phyloP scores from a whole-genome alignment of 805 yeast species.

The Scheffersomyces coipomensis region DNA sequence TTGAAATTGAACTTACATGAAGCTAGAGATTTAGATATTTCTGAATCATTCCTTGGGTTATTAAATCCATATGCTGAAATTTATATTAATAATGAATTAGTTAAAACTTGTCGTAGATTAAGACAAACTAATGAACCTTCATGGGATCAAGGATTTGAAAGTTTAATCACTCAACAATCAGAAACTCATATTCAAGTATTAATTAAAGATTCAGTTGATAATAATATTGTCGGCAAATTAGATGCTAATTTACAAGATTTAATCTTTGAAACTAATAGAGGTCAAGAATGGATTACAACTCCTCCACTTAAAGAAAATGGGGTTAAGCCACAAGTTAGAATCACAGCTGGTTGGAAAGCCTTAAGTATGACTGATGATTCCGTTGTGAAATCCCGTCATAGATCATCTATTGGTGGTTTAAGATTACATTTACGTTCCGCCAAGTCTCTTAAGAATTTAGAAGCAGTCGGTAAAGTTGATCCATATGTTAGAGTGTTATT shows the following conservation, averaged over 20 bases:
- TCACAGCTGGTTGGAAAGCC: constrained; percentile 71
- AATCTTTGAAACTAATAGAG: constrained; percentile 46
- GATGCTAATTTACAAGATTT: constrained; percentile 54
- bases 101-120: constrained; percentile 58
- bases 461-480: constrained; percentile 70
- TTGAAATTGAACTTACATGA: constrained; percentile 61
- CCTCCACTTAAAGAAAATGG: constrained; percentile 52
- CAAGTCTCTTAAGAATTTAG: constrained; percentile 51
- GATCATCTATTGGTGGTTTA: constrained; percentile 66
- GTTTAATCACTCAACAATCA: constrained; percentile 60
- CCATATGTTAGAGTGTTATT: constrained; percentile 65
- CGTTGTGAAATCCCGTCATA: constrained; percentile 41
- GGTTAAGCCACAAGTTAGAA: constrained; percentile 38
- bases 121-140: constrained; percentile 71
- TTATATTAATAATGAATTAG: constrained; percentile 53
- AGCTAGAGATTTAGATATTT: constrained; percentile 55
- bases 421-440: constrained; percentile 60
- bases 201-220: constrained; percentile 61
- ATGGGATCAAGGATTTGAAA: constrained; percentile 64
- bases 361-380: constrained; percentile 51
- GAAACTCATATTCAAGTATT: constrained; percentile 53
- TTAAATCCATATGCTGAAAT: constrained; percentile 71
- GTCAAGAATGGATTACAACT: constrained; percentile 47
- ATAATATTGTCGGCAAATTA: constrained; percentile 52
- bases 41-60: constrained; percentile 49